Conservation (phyloP, 2,329 filamentous ascomycete genomes). For the Xylariaceae sp. region DNA sequence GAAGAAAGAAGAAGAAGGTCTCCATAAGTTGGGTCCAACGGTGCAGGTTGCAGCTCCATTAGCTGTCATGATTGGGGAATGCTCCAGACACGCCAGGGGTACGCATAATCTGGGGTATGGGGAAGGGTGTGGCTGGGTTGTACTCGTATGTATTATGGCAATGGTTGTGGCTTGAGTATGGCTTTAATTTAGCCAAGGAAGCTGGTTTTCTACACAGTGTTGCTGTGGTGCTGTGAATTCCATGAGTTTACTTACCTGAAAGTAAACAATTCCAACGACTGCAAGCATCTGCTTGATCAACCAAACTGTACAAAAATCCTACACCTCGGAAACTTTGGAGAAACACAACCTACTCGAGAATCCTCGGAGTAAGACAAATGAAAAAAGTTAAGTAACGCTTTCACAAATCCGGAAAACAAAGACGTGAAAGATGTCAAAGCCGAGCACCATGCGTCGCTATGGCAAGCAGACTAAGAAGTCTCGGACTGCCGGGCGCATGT, state of each 20-base stretch:
- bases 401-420: background rate
- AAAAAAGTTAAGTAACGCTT: background rate
- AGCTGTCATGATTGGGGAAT: background rate
- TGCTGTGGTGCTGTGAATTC: conserved; percentile 6
- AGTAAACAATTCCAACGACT: conserved; percentile 23
- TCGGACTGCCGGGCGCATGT: conserved; percentile 44
- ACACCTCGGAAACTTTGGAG: background rate
- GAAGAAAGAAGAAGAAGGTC: conserved; percentile 7
- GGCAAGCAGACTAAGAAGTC: conserved; percentile 46
- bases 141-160: conserved; percentile 2
- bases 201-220: background rate
- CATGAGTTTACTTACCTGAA: background rate
- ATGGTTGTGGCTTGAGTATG: conserved; percentile 3
- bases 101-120: background rate
- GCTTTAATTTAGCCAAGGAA: no score
- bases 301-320: background rate
- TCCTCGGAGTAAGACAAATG: background rate
- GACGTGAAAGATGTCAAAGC: conserved; percentile 40
- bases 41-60: conserved; percentile 11
- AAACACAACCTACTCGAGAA: background rate
- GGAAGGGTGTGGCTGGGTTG: background rate
- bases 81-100: background rate
- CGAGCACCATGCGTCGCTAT: conserved; percentile 43
- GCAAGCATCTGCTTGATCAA: background rate
- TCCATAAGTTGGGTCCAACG: conserved; percentile 17